Conservation (phyloP, 2,329 filamentous ascomycete species). For the Exophiala sideris region DNA sequence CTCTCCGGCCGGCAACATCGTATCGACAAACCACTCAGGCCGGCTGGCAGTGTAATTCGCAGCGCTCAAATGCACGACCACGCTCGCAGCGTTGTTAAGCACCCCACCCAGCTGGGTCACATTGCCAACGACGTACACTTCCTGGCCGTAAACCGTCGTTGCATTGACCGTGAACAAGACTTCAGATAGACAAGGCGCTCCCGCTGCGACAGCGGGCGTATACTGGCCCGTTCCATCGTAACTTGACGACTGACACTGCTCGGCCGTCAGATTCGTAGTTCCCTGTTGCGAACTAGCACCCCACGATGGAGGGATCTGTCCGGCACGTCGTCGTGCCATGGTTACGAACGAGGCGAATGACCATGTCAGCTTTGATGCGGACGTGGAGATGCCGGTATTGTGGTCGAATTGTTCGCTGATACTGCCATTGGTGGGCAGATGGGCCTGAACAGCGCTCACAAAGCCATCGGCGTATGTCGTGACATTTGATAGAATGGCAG, state of each 20-base stretch:
- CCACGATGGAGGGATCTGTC: conserved; percentile 27
- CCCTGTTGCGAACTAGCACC: conserved; percentile 16
- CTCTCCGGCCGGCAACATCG: conserved; percentile 56
- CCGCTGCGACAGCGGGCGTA: conserved; percentile 21
- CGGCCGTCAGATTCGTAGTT: conserved; percentile 15
- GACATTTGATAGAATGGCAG: conserved; percentile 54
- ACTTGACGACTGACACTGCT: conserved; percentile 18
- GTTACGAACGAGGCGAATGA: conserved; percentile 44
- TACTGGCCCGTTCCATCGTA: conserved; percentile 26
- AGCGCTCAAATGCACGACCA: conserved; percentile 16
- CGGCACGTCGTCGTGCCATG: conserved; percentile 19
- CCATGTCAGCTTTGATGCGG: conserved; percentile 45
- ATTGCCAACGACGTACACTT: conserved; percentile 63
- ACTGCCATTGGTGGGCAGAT: conserved; percentile 57
- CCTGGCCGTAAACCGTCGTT: conserved; percentile 45
- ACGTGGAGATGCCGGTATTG: conserved; percentile 35
- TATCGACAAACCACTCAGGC: conserved; percentile 53
- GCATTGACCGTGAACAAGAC: conserved; percentile 24
- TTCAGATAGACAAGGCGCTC: conserved; percentile 19
- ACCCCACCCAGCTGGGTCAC: conserved; percentile 53
- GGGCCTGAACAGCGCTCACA: conserved; percentile 40
- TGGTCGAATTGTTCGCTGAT: conserved; percentile 43
- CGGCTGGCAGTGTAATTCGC: conserved; percentile 13
- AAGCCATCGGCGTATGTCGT: conserved; percentile 60
- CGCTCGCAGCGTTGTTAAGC: conserved; percentile 5